Evolutionary conservation across 768 basidiomycete species (phyloP).

Genomic region (Epithele typhae): DNA sequence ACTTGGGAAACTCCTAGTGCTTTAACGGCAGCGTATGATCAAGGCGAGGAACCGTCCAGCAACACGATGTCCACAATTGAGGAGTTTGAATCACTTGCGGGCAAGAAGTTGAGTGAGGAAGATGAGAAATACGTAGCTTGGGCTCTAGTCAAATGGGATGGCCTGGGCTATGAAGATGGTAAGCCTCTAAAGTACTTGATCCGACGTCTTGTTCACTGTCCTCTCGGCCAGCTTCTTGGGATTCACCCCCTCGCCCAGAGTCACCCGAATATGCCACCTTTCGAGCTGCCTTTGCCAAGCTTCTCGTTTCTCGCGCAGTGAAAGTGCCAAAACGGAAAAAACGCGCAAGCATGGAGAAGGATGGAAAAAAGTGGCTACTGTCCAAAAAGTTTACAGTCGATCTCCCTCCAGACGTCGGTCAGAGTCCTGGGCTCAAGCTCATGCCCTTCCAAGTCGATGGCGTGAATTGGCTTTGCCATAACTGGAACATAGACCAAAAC

Average conservation of each 20-base stretch:
- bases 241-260: constrained; percentile 68
- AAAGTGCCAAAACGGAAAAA: constrained; percentile 47
- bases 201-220: not conserved
- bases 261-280: constrained; percentile 63
- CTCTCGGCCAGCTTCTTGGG: constrained; percentile 75
- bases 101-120: constrained; percentile 37
- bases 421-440: constrained; percentile 55
- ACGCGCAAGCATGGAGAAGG: constrained; percentile 39
- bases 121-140: constrained; percentile 66
- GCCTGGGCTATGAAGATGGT: constrained; percentile 93
- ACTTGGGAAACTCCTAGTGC: too few relatives aligned
- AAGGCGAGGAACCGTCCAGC: constrained; percentile 61
- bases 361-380: constrained; percentile 42
- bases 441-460: constrained; percentile 90
- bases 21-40: constrained; percentile 43
- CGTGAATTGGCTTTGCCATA: constrained; percentile 80
- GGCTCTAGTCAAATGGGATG: constrained; percentile 91
- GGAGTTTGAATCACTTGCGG: constrained; percentile 51
- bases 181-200: too few relatives aligned
- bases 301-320: constrained; percentile 58
- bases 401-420: constrained; percentile 63
- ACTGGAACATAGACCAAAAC: constrained; percentile 83
- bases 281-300: constrained; percentile 60
- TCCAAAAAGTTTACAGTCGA: constrained; percentile 43
- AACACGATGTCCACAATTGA: constrained; percentile 54